Evolutionary conservation across 768 basidiomycete species (phyloP).

Genomic region (Russula compacta): DNA sequence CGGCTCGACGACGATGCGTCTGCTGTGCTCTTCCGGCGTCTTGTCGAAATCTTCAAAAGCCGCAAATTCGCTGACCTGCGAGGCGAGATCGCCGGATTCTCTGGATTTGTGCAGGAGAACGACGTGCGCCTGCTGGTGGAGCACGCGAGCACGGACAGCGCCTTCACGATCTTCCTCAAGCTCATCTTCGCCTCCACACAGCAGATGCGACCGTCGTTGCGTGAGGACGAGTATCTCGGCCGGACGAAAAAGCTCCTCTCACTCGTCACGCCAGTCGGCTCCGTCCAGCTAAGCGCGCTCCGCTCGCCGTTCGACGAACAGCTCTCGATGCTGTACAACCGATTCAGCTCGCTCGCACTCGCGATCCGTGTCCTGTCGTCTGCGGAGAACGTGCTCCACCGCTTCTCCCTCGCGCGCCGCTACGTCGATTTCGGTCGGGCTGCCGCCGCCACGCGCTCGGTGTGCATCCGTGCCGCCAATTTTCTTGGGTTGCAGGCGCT

Average conservation of each 20-base stretch:
- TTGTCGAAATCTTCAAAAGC: conserved; percentile 66
- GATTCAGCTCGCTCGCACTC: conserved; percentile 63
- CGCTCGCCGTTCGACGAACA: conserved; percentile 43
- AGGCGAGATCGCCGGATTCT: conserved; percentile 54
- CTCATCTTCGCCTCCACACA: conserved; percentile 59
- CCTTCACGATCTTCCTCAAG: conserved; percentile 75
- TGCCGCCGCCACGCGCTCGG: conserved; percentile 52
- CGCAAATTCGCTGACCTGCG: conserved; percentile 68
- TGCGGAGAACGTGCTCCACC: conserved; percentile 36
- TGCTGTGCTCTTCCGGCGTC: conserved; percentile 46
- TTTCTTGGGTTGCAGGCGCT: conserved; percentile 56
- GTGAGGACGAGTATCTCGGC: conserved; percentile 27
- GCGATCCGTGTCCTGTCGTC: conserved; percentile 60
- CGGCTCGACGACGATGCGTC: conserved; percentile 44
- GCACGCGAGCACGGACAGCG: conserved; percentile 50
- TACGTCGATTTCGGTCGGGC: conserved; percentile 63
- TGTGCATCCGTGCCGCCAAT: conserved; percentile 68
- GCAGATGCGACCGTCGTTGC: conserved; percentile 27
- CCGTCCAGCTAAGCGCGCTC: conserved; percentile 52
- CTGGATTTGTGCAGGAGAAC: conserved; percentile 53
- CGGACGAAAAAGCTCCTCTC: conserved; percentile 62
- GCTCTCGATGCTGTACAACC: conserved; percentile 73
- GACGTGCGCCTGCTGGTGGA: conserved; percentile 45
- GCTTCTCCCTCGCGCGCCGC: conserved; percentile 54
- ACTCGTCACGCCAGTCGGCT: conserved; percentile 60